Conservation (phyloP, 2,329 filamentous ascomycete species). For the Epichloe coenophiala region DNA sequence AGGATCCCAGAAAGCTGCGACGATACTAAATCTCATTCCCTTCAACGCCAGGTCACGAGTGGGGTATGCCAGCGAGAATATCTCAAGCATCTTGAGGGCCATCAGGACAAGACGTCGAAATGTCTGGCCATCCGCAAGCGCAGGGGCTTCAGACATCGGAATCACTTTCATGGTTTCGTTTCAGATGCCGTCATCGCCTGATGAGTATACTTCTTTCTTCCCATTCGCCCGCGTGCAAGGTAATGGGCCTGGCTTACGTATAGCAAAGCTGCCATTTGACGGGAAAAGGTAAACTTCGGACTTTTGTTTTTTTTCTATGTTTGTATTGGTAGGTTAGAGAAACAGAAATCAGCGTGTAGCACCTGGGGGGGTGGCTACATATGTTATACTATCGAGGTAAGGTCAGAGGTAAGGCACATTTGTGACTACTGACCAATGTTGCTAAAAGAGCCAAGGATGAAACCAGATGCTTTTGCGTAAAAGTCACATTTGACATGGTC, state of each 20-base stretch:
- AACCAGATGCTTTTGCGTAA: neutral
- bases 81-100: neutral
- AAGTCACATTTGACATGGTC: neutral
- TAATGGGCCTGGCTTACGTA: neutral
- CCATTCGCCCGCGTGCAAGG: neutral
- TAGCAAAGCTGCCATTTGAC: slow-evolving; percentile 9
- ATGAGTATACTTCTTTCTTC: neutral
- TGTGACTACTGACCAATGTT: slow-evolving; percentile 21
- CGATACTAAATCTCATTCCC: slow-evolving; percentile 35
- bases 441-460: neutral
- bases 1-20: slow-evolving; percentile 58
- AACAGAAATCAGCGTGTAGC: slow-evolving; percentile 3
- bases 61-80: neutral
- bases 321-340: slow-evolving; percentile 7
- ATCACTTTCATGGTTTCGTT: neutral
- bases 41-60: neutral
- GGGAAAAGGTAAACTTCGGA: slow-evolving; percentile 7
- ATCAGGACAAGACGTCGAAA: neutral
- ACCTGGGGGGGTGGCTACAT: slow-evolving; percentile 1
- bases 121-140: neutral
- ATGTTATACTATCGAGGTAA: slow-evolving; percentile 27
- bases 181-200: neutral
- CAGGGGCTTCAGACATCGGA: neutral
- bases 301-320: neutral
- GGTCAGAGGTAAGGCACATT: slow-evolving; percentile 41